Base-by-base conservation (phyloP, 2,329 filamentous ascomycete genomes). In the Geosmithia putterillii region DNA sequence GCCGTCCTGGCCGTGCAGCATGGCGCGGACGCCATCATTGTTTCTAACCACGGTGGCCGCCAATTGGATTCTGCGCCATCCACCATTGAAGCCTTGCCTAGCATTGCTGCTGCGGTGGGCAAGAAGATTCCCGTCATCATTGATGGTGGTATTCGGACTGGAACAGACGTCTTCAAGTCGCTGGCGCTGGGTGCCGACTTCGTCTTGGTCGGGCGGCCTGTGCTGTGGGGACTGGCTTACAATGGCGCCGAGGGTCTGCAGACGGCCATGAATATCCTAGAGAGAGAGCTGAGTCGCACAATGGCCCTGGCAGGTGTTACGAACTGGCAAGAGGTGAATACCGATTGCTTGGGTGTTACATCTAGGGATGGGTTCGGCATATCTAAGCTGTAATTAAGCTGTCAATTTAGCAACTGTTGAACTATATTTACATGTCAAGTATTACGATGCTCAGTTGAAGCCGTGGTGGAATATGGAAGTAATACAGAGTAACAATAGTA, bases 11-110 rank as follows among this genome's bases (percentile, higher is more conserved):
- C 57, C 10, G 49, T 58, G n/a, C 46, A 54, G 40, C 44, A 56
- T 38, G 57, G 59, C 3, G 51, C 52, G 9, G 48, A 56, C 39
- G 56, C 49, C 5, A 57, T 61, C n/a, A 51, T 57, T 25, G 50
- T 62, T 15, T 58, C 55, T 17, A 87, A 86, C 50, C 59, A 62
- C 41, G 57, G 58, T 18, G 56, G 57, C n/a, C 49, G 60, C 15
- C 58, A 61, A 40, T 52, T 62, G 8, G 56, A 61, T 46, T 51
- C 53, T 2, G 54, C 52, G 18, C 55, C 54, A 2, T 54, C 57
- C 1, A 51, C 58, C 12, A 46, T 62, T 15, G 58, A 61, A 42
- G 49, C 54, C 21, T 50, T 55, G 5, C 46, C 55, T 7, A 56
- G 59, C 42, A 51, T 58, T 40, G 48, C 51, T 40, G 44, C 49